Percentiles rank a stretch among this genome's conserved stretches.
phyloP scores from a whole-genome alignment of 2,329 filamentous ascomycete species.

The Fusarium brevicatenulatum region DNA sequence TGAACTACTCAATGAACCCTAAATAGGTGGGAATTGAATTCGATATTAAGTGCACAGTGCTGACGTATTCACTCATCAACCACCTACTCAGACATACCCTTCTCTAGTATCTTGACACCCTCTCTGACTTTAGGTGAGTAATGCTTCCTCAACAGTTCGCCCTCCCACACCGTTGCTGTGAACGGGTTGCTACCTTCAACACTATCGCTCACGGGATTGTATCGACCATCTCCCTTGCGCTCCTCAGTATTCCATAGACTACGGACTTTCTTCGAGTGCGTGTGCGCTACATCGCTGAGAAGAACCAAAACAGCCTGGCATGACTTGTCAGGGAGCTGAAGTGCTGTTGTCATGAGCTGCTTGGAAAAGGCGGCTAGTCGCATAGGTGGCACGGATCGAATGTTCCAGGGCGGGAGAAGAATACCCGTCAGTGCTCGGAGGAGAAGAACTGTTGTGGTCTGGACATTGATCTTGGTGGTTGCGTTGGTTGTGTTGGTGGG shows the following conservation, averaged over 20 bases:
- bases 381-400: conserved; percentile 80
- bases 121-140: conserved; percentile 89
- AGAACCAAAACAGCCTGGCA: conserved; percentile 82
- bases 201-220: conserved; percentile 76
- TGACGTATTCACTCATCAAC: conserved; percentile 1
- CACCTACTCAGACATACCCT: conserved; percentile 61
- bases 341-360: conserved; percentile 81
- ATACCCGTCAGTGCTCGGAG: conserved; percentile 86
- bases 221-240: conserved; percentile 88
- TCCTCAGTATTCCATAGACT: conserved; percentile 97
- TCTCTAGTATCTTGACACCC: conserved; percentile 75
- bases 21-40: neutral
- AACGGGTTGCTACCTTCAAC: conserved; percentile 92
- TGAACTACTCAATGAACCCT: neutral
- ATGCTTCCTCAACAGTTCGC: conserved; percentile 84
- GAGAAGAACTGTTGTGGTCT: conserved; percentile 92
- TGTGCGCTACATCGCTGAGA: conserved; percentile 79
- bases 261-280: conserved; percentile 82
- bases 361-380: conserved; percentile 94
- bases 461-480: conserved; percentile 82
- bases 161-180: conserved; percentile 91
- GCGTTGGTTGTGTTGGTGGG: conserved; percentile 54
- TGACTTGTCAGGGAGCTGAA: conserved; percentile 93
- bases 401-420: conserved; percentile 78
- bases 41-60: neutral